Evolutionary conservation across 2,329 filamentous ascomycete genomes (phyloP).

Genomic region (Trichoderma sp.): DNA sequence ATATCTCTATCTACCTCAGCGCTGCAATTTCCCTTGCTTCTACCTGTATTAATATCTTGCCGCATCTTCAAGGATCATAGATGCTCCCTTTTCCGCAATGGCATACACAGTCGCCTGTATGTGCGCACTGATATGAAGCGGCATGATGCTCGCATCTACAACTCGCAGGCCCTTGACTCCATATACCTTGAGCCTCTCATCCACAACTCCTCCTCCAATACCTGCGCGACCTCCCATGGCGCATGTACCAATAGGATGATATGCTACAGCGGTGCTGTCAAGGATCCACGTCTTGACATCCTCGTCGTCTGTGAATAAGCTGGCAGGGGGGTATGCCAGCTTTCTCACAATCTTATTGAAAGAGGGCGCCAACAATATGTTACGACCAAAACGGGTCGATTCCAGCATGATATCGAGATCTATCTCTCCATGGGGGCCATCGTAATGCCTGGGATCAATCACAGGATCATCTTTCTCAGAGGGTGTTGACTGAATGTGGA

Average conservation of each 20-base stretch:
- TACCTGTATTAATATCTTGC: background rate
- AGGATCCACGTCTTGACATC: constrained; percentile 30
- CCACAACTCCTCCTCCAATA: constrained; percentile 32
- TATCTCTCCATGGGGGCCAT: constrained; percentile 38
- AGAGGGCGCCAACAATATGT: constrained; percentile 39
- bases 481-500: constrained; percentile 40
- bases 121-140: constrained; percentile 30
- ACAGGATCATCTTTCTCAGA: constrained; percentile 30
- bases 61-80: constrained; percentile 31
- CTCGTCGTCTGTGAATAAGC: constrained; percentile 21
- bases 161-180: constrained; percentile 27
- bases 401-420: constrained; percentile 45
- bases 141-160: constrained; percentile 30
- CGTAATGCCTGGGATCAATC: constrained; percentile 45
- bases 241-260: constrained; percentile 42
- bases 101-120: constrained; percentile 33
- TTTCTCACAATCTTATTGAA: constrained; percentile 37
- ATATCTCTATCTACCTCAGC: background rate
- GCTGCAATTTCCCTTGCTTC: background rate
- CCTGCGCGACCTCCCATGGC: constrained; percentile 34
- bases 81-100: constrained; percentile 35
- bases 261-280: constrained; percentile 33
- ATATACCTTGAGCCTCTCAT: constrained; percentile 29
- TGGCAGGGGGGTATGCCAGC: constrained; percentile 26
- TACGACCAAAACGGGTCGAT: constrained; percentile 40